Evolutionary conservation across 495 filamentous ascomycete species (phyloP).

Genomic region (Aspergillus incahuasiensis): DNA sequence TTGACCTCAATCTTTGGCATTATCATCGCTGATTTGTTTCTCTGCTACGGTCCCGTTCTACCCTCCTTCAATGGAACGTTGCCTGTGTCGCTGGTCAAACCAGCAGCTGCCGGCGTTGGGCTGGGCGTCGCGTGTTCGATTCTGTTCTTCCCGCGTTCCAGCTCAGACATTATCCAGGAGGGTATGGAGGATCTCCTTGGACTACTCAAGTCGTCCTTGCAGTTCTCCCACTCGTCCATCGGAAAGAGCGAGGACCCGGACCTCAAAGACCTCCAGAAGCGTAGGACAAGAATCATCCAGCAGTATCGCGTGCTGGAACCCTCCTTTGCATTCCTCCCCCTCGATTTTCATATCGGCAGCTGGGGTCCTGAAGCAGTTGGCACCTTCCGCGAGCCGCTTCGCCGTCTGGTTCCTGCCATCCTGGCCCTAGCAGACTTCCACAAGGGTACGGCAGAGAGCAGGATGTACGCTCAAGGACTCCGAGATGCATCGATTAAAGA

Average conservation of each 20-base stretch:
- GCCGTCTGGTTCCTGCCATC: slow-evolving; percentile 13
- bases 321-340: slow-evolving; percentile 20
- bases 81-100: slow-evolving; percentile 32
- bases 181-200: slow-evolving; percentile 30
- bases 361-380: slow-evolving; percentile 21
- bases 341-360: slow-evolving; percentile 24
- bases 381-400: slow-evolving; percentile 19
- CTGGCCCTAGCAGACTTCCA: slow-evolving; percentile 22
- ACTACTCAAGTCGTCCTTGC: slow-evolving; percentile 27
- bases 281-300: slow-evolving; percentile 10
- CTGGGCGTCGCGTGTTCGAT: slow-evolving; percentile 33
- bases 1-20: slow-evolving; percentile 33
- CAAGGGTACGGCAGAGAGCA: slow-evolving; percentile 10
- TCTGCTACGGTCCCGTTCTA: slow-evolving; percentile 31
- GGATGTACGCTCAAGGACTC: slow-evolving; percentile 9
- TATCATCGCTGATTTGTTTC: slow-evolving; percentile 35
- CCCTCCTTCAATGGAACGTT: slow-evolving; percentile 37
- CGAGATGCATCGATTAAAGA: slow-evolving; percentile 6
- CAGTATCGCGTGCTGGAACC: slow-evolving; percentile 20
- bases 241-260: slow-evolving; percentile 5
- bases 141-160: slow-evolving; percentile 40
- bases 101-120: slow-evolving; percentile 35
- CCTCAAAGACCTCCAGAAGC: slow-evolving; percentile 11
- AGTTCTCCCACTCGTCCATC: slow-evolving; percentile 7
- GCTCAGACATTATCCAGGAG: slow-evolving; percentile 31